Percentiles rank a stretch among this genome's conserved stretches.
Conservation (phyloP, 2,329 filamentous ascomycete genomes). For the Venturia aucupariae region DNA sequence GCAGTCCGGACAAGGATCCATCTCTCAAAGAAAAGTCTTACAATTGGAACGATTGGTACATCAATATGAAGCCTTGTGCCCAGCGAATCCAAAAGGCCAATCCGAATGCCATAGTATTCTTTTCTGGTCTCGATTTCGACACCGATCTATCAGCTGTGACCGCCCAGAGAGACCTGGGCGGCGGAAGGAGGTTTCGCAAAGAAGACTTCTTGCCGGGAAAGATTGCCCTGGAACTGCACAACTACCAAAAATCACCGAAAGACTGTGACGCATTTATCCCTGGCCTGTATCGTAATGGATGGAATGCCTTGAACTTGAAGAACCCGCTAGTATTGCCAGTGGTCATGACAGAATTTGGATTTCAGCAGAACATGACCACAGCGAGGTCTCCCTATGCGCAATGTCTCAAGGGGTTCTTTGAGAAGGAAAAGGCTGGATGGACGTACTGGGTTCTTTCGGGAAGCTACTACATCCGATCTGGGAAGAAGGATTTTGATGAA, state of each 20-base stretch:
- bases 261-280: constrained; percentile 40
- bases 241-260: constrained; percentile 45
- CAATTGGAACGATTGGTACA: constrained; percentile 50
- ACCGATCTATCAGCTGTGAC: constrained; percentile 46
- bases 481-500: constrained; percentile 11
- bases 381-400: constrained; percentile 43
- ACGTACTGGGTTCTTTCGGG: constrained; percentile 23
- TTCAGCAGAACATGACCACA: constrained; percentile 39
- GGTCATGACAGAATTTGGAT: constrained; percentile 47
- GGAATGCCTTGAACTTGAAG: constrained; percentile 40
- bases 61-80: constrained; percentile 40
- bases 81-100: constrained; percentile 44
- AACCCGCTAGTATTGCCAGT: constrained; percentile 37
- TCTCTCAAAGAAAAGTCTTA: constrained; percentile 28
- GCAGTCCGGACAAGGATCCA: constrained; percentile 1
- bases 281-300: constrained; percentile 43
- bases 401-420: constrained; percentile 44
- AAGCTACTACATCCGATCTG: constrained; percentile 10
- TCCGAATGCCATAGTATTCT: constrained; percentile 45
- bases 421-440: constrained; percentile 44
- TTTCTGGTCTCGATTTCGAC: constrained; percentile 51
- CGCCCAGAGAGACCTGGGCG: constrained; percentile 29
- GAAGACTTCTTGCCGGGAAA: constrained; percentile 43
- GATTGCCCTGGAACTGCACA: constrained; percentile 52
- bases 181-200: constrained; percentile 34